These are phyloP conservation scores for Mallotus nudiflorus DNA, from an alignment of 345 rosid genomes.

Conservation along the genomic window DNA sequence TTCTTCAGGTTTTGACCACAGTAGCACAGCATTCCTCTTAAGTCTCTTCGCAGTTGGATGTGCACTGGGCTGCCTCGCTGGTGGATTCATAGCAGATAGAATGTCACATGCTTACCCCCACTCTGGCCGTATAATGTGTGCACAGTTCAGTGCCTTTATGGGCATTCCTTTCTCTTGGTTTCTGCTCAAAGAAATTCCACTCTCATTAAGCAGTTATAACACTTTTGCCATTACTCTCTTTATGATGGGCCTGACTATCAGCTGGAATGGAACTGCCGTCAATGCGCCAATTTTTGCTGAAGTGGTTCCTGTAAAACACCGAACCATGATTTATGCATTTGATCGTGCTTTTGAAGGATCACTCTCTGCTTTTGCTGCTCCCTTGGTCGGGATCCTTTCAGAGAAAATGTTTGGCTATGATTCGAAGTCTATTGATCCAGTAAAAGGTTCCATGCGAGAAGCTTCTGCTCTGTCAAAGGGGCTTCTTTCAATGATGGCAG, in stretches of 20 bases:
- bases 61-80: slow-evolving; percentile 66
- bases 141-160: slow-evolving; percentile 94
- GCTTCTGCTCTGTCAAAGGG: slow-evolving; percentile 84
- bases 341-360: slow-evolving; percentile 93
- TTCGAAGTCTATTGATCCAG: slow-evolving; percentile 61
- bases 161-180: slow-evolving; percentile 87
- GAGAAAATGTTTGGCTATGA: slow-evolving; percentile 83
- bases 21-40: slow-evolving; percentile 70
- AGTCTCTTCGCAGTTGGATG: slow-evolving; percentile 81
- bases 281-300: slow-evolving; percentile 96
- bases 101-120: slow-evolving; percentile 58
- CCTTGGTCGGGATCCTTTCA: slow-evolving; percentile 89
- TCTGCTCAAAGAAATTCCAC: slow-evolving; percentile 79
- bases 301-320: slow-evolving; percentile 83
- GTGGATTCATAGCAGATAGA: slow-evolving; percentile 79
- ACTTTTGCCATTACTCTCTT: slow-evolving; percentile 60
- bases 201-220: slow-evolving; percentile 57
- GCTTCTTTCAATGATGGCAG: slow-evolving; percentile 84
- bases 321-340: slow-evolving; percentile 93
- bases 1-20: slow-evolving; percentile 71
- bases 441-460: slow-evolving; percentile 60
- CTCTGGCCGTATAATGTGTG: slow-evolving; percentile 87
- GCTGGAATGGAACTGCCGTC: slow-evolving; percentile 88
- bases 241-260: slow-evolving; percentile 82
- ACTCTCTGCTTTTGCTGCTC: slow-evolving; percentile 93